Percentiles rank a stretch among this genome's conserved stretches.
Evolutionary conservation across 2,329 filamentous ascomycete species (phyloP).

Genomic region (Oidium heveae): DNA sequence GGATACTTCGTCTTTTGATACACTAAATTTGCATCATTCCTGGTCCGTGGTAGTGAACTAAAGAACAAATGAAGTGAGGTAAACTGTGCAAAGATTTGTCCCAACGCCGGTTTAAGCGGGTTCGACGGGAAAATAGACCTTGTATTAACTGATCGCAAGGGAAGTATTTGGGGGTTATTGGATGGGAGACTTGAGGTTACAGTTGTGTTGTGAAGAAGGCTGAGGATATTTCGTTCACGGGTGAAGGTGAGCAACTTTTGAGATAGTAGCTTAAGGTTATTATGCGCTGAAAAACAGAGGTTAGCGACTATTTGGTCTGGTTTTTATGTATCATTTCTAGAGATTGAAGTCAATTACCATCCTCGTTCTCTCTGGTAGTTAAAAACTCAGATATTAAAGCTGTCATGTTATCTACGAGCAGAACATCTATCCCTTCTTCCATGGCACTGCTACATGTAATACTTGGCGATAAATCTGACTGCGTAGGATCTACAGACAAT

Average conservation of each 20-base stretch:
- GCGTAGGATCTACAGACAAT: too few relatives aligned
- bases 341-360: slow-evolving; percentile 11
- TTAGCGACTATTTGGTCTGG: background rate
- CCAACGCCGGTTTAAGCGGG: slow-evolving; percentile 15
- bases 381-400: slow-evolving; percentile 26
- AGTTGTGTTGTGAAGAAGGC: slow-evolving; percentile 29
- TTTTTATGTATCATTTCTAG: background rate
- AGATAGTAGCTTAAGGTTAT: slow-evolving; percentile 22
- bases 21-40: slow-evolving; percentile 17
- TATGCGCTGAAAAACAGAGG: slow-evolving; percentile 18
- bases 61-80: slow-evolving; percentile 29
- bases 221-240: slow-evolving; percentile 20
- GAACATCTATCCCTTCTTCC: slow-evolving; percentile 16
- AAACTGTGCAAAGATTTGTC: slow-evolving; percentile 27
- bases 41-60: slow-evolving; percentile 18
- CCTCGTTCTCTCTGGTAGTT: slow-evolving; percentile 18
- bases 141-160: too few relatives aligned
- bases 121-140: slow-evolving; percentile 7
- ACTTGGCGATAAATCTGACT: too few relatives aligned
- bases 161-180: background rate
- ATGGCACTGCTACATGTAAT: too few relatives aligned
- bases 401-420: slow-evolving; percentile 30
- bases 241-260: slow-evolving; percentile 22
- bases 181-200: slow-evolving; percentile 18
- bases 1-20: slow-evolving; percentile 4